These are phyloP conservation scores for Peronospora farinosa DNA, from an alignment of 352 stramenopile species.

Conservation along the genomic window DNA sequence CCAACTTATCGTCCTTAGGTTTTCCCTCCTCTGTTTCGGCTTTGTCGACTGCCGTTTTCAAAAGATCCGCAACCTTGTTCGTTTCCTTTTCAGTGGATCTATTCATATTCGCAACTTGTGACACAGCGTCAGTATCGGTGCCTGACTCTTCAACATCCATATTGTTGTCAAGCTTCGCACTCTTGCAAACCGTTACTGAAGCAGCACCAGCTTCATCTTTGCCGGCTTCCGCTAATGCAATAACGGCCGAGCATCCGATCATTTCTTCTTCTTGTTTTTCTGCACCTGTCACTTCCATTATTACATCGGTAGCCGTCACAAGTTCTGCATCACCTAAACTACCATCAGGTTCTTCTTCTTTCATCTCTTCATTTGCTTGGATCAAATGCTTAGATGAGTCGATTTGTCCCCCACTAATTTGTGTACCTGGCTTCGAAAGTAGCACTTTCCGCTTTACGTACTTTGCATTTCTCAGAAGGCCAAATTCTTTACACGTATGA, in stretches of 20 bases:
- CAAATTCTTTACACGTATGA: slow-evolving; percentile 3
- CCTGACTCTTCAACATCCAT: background rate
- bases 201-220: background rate
- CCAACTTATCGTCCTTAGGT: background rate
- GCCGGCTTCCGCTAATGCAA: slow-evolving; percentile 1
- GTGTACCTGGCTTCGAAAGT: slow-evolving; percentile 13
- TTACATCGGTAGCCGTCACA: slow-evolving; percentile 6
- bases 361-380: slow-evolving; percentile 18
- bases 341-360: slow-evolving; percentile 16
- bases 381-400: background rate
- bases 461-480: slow-evolving; percentile 26
- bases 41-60: background rate
- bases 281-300: slow-evolving; percentile 14
- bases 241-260: background rate
- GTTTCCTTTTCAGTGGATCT: slow-evolving; percentile 3
- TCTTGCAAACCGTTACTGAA: background rate
- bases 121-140: background rate
- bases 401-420: slow-evolving; percentile 1
- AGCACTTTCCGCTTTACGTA: slow-evolving; percentile 50
- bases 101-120: slow-evolving; percentile 2
- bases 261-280: slow-evolving; percentile 4
- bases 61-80: background rate
- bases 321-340: background rate
- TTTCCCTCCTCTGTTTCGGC: slow-evolving; percentile 1
- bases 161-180: background rate